Conservation (phyloP, 306 rosid species). For the Ziziphus jujuba region DNA sequence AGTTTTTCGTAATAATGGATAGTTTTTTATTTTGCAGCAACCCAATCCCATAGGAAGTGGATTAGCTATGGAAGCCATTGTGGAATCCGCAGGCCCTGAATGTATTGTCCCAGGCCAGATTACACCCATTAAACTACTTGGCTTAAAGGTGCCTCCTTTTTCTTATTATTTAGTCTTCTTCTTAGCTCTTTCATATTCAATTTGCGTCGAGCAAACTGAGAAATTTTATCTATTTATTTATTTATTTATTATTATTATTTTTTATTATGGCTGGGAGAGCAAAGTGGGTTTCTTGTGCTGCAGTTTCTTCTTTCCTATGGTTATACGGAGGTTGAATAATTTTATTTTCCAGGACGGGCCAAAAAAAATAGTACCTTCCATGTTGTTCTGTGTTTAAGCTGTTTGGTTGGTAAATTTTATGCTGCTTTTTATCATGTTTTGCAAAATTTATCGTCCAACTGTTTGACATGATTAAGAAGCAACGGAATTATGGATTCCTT, state of each 20-base stretch:
- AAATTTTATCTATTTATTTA: too few relatives aligned
- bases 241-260: too few relatives aligned
- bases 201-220: not conserved
- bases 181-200: not conserved
- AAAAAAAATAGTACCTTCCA: too few relatives aligned
- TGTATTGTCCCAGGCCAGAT: constrained; percentile 85
- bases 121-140: constrained; percentile 67
- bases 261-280: too few relatives aligned
- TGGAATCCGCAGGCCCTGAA: constrained; percentile 94
- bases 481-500: too few relatives aligned
- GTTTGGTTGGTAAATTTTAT: too few relatives aligned
- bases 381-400: too few relatives aligned
- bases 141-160: constrained; percentile 60
- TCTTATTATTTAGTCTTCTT: not conserved
- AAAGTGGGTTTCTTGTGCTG: too few relatives aligned
- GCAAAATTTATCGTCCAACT: not conserved
- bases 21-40: constrained; percentile 44
- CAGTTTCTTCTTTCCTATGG: too few relatives aligned
- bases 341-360: too few relatives aligned
- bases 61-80: constrained; percentile 72
- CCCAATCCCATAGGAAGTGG: constrained; percentile 77
- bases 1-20: constrained; percentile 1
- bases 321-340: too few relatives aligned
- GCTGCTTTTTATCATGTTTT: too few relatives aligned
- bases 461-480: not conserved